phyloP scores from a whole-genome alignment of 108 stramenopile genomes.

The Cyclotella atomus region DNA sequence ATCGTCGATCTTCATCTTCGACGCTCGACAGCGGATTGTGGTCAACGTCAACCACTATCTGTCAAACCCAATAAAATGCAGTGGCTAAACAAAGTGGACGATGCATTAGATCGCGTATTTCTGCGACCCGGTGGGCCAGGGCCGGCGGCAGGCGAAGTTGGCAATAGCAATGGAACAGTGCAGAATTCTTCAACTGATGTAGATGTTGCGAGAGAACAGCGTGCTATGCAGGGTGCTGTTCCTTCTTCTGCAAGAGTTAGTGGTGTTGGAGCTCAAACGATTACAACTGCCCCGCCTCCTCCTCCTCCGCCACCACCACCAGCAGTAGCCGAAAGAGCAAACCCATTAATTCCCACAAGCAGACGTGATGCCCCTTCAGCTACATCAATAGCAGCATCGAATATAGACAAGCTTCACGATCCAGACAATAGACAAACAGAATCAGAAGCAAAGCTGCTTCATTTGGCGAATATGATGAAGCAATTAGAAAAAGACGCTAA shows the following conservation, averaged over 20 bases:
- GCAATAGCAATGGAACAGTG: neutral
- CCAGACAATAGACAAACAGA: neutral
- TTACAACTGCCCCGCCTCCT: conserved; percentile 1
- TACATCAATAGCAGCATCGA: no score
- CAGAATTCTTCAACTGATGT: neutral
- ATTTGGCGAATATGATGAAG: neutral
- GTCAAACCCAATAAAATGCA: no score
- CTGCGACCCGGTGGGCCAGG: neutral
- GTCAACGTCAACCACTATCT: no score
- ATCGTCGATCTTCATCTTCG: no score
- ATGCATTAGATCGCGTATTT: conserved; percentile 53
- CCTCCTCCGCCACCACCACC: no score
- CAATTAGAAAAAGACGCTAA: conserved; percentile 5
- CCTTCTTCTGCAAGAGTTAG: neutral
- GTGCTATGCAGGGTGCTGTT: no score
- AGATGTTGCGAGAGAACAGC: no score
- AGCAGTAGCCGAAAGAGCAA: no score
- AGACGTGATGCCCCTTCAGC: no score
- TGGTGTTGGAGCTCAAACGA: neutral
- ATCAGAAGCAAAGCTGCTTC: neutral
- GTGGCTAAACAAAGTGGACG: conserved; percentile 60
- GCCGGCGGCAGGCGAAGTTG: neutral
- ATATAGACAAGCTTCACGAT: no score
- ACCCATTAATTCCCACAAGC: no score
- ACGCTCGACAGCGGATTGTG: no score